Base-by-base conservation (phyloP, 2,329 filamentous ascomycete genomes). In the Aulographum hederae region DNA sequence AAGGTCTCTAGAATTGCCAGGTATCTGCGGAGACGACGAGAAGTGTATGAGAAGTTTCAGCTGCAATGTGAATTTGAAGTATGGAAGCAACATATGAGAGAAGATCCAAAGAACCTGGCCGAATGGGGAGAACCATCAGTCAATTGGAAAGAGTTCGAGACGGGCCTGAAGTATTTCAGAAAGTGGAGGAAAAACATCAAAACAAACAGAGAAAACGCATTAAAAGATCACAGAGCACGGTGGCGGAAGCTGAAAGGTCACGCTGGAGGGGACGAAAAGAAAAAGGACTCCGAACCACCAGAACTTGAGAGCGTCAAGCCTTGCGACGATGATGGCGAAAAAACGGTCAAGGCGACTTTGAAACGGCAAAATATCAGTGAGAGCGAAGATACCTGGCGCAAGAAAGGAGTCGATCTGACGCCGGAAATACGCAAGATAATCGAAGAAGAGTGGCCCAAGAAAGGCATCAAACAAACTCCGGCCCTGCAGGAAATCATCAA, bases 81-180 rank as follows among this genome's bases (percentile, higher is more conserved):
- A 10, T 31, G 29, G 29, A 31, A 31, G 19, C 18, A 14, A 15
- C 16, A 31, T 5, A 18, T 19, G 29, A 18, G 19, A 14, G 14
- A 10, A 19, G 21, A 19, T n/a, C 16, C 29, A 8, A 17, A 19
- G 5, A 19, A 31, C 10, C 20, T 19, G 17, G 12, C 14, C n/a
- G 29, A 31, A 4, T 19, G 20, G 29, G 13, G 6, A 31, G 21
- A 11, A 13, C 31, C 31, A n/a, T n/a, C 8, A 4, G 23, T 32
- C n/a, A 26, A 32, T 16, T 32, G 31, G 31, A 17, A 15, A 26
- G 23, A 27, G 20, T 32, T 32, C 26, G 31, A 32, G 31, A 18
- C 26, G 13, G n/a, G 15, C 4, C 11, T 32, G 12, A 25, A 16
- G 12, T 32, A 32, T 32, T 18, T 14, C 5, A 20, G 31, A n/a